A percentile compares a stretch with the other conserved stretches of the same genome.
phyloP scores from a whole-genome alignment of 2,329 filamentous ascomycete species.

The Ceratocystis smalleyi region DNA sequence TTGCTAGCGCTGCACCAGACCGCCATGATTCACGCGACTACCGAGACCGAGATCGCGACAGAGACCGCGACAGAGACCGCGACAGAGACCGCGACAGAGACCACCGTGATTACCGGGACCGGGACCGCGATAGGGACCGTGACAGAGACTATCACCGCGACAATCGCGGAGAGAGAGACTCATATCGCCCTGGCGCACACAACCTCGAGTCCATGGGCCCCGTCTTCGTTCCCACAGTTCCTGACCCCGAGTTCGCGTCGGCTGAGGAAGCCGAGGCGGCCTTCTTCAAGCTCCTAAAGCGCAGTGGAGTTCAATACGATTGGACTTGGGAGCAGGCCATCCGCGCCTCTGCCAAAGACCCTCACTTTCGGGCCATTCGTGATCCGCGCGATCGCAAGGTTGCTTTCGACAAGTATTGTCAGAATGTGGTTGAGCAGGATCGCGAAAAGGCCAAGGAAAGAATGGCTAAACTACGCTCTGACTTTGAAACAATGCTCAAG shows the following conservation, averaged over 20 bases:
- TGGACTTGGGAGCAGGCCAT: constrained; percentile 89
- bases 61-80: constrained; percentile 17
- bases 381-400: constrained; percentile 80
- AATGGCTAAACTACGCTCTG: constrained; percentile 74
- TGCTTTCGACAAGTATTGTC: constrained; percentile 88
- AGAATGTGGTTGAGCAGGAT: constrained; percentile 79
- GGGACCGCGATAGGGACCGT: constrained; percentile 24
- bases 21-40: constrained; percentile 24
- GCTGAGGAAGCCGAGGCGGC: constrained; percentile 83
- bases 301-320: constrained; percentile 72
- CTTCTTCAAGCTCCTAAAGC: constrained; percentile 77
- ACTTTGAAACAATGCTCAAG: constrained; percentile 91
- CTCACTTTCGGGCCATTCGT: constrained; percentile 83
- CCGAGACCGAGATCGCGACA: constrained; percentile 19
- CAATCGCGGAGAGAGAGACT: constrained; percentile 25
- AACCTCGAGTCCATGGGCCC: constrained; percentile 7
- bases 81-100: constrained; percentile 17
- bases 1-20: constrained; percentile 21
- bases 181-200: constrained; percentile 9
- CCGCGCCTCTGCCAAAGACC: constrained; percentile 71
- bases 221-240: constrained; percentile 40
- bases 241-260: constrained; percentile 63
- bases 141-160: constrained; percentile 23
- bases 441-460: constrained; percentile 90
- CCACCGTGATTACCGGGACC: constrained; percentile 20